Evolutionary conservation across 2,329 filamentous ascomycete species (phyloP), one percentile per base, ranked within the genome.

Genomic region (Chaetomium olivaceum): DNA sequence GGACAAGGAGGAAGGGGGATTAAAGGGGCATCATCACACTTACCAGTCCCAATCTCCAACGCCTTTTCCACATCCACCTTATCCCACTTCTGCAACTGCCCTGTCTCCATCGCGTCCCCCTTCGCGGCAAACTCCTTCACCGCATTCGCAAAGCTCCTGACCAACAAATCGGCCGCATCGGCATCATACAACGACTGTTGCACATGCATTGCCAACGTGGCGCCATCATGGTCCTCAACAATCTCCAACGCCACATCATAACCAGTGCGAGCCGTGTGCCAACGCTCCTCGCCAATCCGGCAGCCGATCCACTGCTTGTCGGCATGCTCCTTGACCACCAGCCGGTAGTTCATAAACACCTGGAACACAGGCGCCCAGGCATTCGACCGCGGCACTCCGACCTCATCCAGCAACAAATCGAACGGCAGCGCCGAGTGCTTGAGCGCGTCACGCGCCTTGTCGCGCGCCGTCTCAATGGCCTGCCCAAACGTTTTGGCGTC

Each of bases 231-330:
- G 21, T 59, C 19, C 39, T 59, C 57, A 1, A 33, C 19, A 14
- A 59, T 59, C 21, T 59, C 57, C 14, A 59, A 25, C 39, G 39
- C 39, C 19, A 43, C 36, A 43, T 43, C 36, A 43, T 43, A 43
- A 14, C 36, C 36, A 6, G 36, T 43, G 4, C 36, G 36, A 4
- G 36, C 36, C 12, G 36, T 43, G 14, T 43, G 36, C 36, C 36
- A 59, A 8, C 36, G 36, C 36, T 43, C 36, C 14, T 43, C 36
- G 19, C 36, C 36, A 43, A 39, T 39, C 2, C 31, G 16, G 21
- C 16, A 12, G 0, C 55, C 55, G n/a, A 58, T 19, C 55, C 31
- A 58, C 12, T 29, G 33, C 39, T 58, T 46, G 27, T 9, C 36
- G 4, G 36, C 36, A 43, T 27, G 36, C 36, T 43, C 36, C 36